Conservation (phyloP, 306 rosid species). For the Inga oerstediana region DNA sequence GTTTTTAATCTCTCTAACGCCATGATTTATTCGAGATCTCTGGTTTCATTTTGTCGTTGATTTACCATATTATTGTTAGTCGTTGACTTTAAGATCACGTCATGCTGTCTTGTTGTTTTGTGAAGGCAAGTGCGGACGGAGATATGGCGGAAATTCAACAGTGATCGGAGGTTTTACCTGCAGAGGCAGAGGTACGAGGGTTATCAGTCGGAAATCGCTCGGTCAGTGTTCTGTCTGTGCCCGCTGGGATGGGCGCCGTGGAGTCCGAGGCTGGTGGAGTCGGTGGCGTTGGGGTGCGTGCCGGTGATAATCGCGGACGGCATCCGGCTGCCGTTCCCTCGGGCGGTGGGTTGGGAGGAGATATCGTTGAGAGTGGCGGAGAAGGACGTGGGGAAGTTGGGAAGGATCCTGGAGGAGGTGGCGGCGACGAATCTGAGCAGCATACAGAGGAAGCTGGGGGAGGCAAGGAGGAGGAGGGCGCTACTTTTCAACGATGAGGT, state of each 20-base stretch:
- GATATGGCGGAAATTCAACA: conserved; percentile 60
- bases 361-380: conserved; percentile 70
- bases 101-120: neutral
- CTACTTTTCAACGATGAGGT: conserved; percentile 46
- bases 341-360: conserved; percentile 62
- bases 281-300: conserved; percentile 69
- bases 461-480: conserved; percentile 48
- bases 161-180: conserved; percentile 60
- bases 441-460: conserved; percentile 61
- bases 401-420: conserved; percentile 61
- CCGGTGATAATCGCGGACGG: conserved; percentile 76
- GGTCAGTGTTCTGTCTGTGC: conserved; percentile 71
- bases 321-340: conserved; percentile 58
- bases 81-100: neutral
- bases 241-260: conserved; percentile 91
- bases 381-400: conserved; percentile 58
- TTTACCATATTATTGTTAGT: neutral
- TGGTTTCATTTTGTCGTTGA: neutral
- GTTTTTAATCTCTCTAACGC: neutral
- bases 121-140: conserved; percentile 65
- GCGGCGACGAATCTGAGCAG: conserved; percentile 55
- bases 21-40: neutral
- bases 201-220: conserved; percentile 65
- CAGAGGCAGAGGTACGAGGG: conserved; percentile 62
- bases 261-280: conserved; percentile 83